Evolutionary conservation across 2,329 filamentous ascomycete species (phyloP), one percentile per base, ranked within the genome.

Genomic region (Pestalotiopsis sp.): DNA sequence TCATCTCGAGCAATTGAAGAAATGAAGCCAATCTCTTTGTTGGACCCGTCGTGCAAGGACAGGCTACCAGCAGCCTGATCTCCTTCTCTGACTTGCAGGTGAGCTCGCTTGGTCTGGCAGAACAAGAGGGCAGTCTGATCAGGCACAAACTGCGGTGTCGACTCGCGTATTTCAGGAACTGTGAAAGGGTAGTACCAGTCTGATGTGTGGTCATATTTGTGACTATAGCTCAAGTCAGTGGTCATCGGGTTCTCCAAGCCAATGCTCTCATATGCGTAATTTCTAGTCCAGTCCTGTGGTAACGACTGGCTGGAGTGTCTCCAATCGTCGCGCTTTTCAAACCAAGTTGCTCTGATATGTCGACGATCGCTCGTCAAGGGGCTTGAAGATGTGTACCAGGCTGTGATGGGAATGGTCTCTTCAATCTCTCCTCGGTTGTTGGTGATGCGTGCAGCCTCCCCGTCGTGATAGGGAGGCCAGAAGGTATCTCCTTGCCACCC

Each of bases 401-500:
- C 27, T 4, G 58, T 67, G n/a, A 67, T 57, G n/a, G 49, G 58
- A 17, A 17, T 61, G 25, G 66, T 67, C 27, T 36, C 17, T 38
- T 65, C 25, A 36, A 65, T 11, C 4, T 11, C 17, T 7, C 17
- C 40, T 56, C 17, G 23, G 1, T 49, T 9, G 17, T 65, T 27
- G 17, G 23, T 56, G 17, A 23, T 27, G 7, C n/a, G 11, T 49
- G 38, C n/a, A 20, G 13, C 17, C 4, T 23, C 4, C 1, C 17
- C 12, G 4, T 13, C 17, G 4, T 23, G n/a, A 38, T 17, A 7
- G 17, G 17, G 38, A 9, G 45, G 14, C 45, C n/a, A n/a, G 17
- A n/a, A 4, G 45, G 45, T 9, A 52, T n/a, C 6, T 7, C 60
- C 31, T 23, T 63, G 27, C 59, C 66, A 67, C 3, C 41, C 41